Percentiles rank a stretch among this genome's conserved stretches.
Evolutionary conservation across 2,329 filamentous ascomycete species (phyloP).

Genomic region (Calonectria montana): DNA sequence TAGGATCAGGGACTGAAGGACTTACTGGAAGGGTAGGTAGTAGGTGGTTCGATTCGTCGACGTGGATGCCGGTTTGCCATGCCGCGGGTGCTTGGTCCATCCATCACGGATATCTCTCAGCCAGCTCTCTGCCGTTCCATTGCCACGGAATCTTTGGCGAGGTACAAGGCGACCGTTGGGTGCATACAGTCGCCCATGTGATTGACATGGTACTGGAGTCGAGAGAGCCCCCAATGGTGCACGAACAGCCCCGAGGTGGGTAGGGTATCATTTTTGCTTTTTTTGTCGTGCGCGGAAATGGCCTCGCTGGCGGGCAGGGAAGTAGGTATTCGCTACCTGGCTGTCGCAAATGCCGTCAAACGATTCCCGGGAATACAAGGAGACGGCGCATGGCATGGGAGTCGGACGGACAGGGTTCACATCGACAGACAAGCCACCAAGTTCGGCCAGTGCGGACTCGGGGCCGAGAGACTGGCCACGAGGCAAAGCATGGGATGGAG

Average conservation of each 20-base stretch:
- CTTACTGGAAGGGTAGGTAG: conserved; percentile 23
- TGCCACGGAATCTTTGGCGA: conserved; percentile 18
- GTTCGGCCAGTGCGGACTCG: conserved; percentile 23
- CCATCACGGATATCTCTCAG: conserved; percentile 34
- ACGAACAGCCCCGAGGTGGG: conserved; percentile 38
- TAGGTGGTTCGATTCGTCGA: conserved; percentile 37
- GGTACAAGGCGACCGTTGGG: conserved; percentile 23
- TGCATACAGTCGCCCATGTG: conserved; percentile 41
- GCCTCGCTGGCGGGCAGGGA: conserved; percentile 11
- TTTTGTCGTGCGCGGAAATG: conserved; percentile 29
- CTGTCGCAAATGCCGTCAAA: conserved; percentile 19
- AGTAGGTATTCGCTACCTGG: conserved; percentile 34
- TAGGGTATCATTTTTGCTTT: conserved; percentile 37
- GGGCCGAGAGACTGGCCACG: conserved; percentile 12
- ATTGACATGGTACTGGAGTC: conserved; percentile 36
- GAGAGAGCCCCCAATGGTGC: conserved; percentile 38
- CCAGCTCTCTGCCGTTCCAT: conserved; percentile 23
- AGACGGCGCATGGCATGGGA: conserved; percentile 16
- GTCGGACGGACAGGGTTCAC: conserved; percentile 16
- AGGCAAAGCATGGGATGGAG: conserved; percentile 12
- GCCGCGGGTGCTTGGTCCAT: conserved; percentile 21
- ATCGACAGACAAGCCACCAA: neutral
- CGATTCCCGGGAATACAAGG: conserved; percentile 34
- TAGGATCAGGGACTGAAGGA: conserved; percentile 23
- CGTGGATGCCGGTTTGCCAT: conserved; percentile 29